Evolutionary conservation across 2,329 filamentous ascomycete genomes (phyloP).

Genomic region (Cytospora piceae): DNA sequence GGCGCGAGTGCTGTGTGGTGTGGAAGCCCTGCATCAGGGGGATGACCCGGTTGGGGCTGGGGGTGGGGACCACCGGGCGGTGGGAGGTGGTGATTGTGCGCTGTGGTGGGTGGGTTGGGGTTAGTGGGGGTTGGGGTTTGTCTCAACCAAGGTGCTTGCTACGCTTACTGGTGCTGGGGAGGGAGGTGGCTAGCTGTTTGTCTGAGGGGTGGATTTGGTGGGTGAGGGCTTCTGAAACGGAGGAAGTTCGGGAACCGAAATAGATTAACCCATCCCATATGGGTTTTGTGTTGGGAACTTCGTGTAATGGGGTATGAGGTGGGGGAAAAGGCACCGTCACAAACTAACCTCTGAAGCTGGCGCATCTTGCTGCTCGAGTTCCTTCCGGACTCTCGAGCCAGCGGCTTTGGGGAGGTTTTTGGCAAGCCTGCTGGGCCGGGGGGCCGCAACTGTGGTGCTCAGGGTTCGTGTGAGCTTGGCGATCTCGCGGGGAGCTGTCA

Average conservation of each 20-base stretch:
- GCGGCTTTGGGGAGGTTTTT: conserved; percentile 43
- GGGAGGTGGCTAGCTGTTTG: neutral
- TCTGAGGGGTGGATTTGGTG: neutral
- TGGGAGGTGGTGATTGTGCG: conserved; percentile 52
- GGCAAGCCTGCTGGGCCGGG: conserved; percentile 42
- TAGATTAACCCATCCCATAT: neutral
- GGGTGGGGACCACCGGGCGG: conserved; percentile 43
- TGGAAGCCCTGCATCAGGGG: conserved; percentile 69
- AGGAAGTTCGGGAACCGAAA: conserved; percentile 17
- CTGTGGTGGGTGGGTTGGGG: conserved; percentile 36
- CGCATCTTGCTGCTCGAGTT: conserved; percentile 42
- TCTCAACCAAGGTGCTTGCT: no score
- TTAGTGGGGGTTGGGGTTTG: conserved; percentile 28
- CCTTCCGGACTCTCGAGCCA: conserved; percentile 50
- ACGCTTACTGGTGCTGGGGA: conserved; percentile 7
- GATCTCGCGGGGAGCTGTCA: conserved; percentile 45
- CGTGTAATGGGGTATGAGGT: neutral
- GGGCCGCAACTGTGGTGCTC: conserved; percentile 46
- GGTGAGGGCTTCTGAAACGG: neutral
- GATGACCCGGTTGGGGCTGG: conserved; percentile 47
- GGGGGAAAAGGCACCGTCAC: neutral
- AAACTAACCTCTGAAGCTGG: conserved; percentile 26
- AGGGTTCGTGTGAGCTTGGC: conserved; percentile 54
- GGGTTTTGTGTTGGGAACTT: neutral
- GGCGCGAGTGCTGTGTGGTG: conserved; percentile 46